Evolutionary conservation across 1,139 yeast species (phyloP), one percentile per base, ranked within the genome.

Genomic region (Scheffersomyces segobiensis): DNA sequence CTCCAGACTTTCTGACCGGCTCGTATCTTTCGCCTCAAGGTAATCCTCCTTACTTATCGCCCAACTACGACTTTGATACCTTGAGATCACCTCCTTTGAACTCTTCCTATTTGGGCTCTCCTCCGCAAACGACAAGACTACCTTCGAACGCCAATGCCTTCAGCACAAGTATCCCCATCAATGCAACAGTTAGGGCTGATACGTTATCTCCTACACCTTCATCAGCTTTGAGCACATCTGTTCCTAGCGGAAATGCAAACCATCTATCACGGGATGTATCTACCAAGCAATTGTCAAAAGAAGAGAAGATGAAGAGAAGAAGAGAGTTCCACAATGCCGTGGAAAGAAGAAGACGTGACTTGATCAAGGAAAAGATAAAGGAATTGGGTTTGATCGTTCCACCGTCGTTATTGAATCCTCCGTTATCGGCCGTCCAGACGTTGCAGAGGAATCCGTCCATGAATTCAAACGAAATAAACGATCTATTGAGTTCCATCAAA

Each of bases 261-360:
- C 50, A 48, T 48, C 24, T 48, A 5, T 53, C 61, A 14, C 57
- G 66, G 42, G 67, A 65, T 1, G 52, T 63, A 10, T 64, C 66
- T 14, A 64, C 62, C 56, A 85, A 79, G 70, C 85, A 76, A 66
- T 66, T 88, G 56, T 79, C 85, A n/a, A 87, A 87, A 67, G 95
- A 89, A 60, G 91, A 87, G 59, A 89, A 87, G 66, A 69, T 88
- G 58, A 83, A 83, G 63, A 81, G 95, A 66, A 81, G 93, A 65
- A 77, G 93, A 62, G 93, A 89, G 67, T 86, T 89, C 65, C 96
- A 89, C 68, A 89, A 89, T 68, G 95, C 93, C 0, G 96, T 89
- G 5, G 96, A 89, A 70, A 79, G 95, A 68, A 81, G 93, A 69
- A 80, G 96, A 70, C 79, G 96, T 64, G 96, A 89, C 67, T 76